phyloP scores from a whole-genome alignment of 83 land plant species.

The Picea engelmannii region DNA sequence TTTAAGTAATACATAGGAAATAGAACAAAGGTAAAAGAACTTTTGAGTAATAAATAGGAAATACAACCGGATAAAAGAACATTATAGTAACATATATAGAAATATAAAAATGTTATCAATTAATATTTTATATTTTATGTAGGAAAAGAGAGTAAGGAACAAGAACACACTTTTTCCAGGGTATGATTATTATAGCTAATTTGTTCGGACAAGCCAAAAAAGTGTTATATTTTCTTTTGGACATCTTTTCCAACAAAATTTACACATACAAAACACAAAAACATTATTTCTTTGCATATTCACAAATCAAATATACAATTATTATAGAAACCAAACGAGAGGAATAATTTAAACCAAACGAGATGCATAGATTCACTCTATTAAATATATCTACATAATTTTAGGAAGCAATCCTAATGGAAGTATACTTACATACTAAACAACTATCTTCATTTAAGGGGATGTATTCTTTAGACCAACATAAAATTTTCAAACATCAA shows the following conservation, averaged over 20 bases:
- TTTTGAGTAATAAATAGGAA: background rate
- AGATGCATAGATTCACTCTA: background rate
- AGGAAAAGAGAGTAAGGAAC: constrained; percentile 4
- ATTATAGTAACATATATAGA: too few species aligned
- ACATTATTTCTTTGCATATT: background rate
- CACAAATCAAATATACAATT: background rate
- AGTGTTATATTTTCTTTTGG: constrained; percentile 67
- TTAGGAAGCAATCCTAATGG: too few species aligned
- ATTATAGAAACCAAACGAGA: background rate
- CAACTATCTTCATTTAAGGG: background rate
- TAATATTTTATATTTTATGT: too few species aligned
- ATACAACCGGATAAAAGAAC: too few species aligned
- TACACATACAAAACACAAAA: background rate
- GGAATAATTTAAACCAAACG: background rate
- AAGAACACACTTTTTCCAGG: constrained; percentile 75
- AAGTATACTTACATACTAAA: too few species aligned
- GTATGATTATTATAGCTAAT: constrained; percentile 88
- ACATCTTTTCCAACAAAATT: constrained; percentile 65
- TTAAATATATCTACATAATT: background rate
- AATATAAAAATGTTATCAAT: background rate
- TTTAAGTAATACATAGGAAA: background rate
- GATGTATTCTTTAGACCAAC: too few species aligned
- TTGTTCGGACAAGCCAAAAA: constrained; percentile 53
- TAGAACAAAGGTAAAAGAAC: background rate
- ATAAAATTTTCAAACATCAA: too few species aligned